Evolutionary conservation across 768 basidiomycete genomes (phyloP).

Genomic region (Boletus fagicola): DNA sequence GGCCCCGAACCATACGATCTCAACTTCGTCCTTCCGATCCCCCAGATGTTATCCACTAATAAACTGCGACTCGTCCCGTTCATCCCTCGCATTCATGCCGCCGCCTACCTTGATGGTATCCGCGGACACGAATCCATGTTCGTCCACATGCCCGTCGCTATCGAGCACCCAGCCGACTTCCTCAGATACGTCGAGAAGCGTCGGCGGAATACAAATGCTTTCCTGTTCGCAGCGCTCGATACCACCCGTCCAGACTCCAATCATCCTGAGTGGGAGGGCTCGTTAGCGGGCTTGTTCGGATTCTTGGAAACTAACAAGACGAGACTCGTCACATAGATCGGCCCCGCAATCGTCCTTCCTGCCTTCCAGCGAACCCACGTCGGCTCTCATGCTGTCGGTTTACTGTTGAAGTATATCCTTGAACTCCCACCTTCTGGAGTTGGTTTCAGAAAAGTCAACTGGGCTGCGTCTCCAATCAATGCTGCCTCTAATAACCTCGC

Average conservation of each 20-base stretch:
- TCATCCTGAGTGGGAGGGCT: constrained; percentile 31
- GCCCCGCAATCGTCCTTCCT: constrained; percentile 34
- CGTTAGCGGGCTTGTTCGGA: constrained; percentile 39
- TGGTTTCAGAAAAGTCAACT: constrained; percentile 50
- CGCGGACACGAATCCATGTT: constrained; percentile 23
- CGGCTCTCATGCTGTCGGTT: constrained; percentile 36
- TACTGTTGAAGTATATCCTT: constrained; percentile 35
- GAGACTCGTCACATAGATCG: constrained; percentile 33
- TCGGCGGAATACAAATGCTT: constrained; percentile 1
- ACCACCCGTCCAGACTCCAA: constrained; percentile 30
- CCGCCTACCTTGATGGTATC: constrained; percentile 16
- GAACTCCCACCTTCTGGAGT: constrained; percentile 32
- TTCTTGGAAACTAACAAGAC: constrained; percentile 22
- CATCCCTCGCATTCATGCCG: constrained; percentile 21
- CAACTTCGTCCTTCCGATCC: constrained; percentile 19
- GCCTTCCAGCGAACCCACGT: constrained; percentile 44
- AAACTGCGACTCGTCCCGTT: constrained; percentile 24
- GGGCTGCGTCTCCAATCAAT: constrained; percentile 41
- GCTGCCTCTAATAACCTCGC: constrained; percentile 37
- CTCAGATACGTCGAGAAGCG: constrained; percentile 12
- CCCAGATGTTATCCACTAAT: constrained; percentile 12
- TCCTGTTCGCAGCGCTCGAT: constrained; percentile 43
- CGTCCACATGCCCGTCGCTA: constrained; percentile 3
- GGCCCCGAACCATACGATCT: constrained; percentile 30
- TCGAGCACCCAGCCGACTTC: constrained; percentile 13